phyloP scores from a whole-genome alignment of 192 early-diverging fungal genomes.

The Coemansia sp. region DNA sequence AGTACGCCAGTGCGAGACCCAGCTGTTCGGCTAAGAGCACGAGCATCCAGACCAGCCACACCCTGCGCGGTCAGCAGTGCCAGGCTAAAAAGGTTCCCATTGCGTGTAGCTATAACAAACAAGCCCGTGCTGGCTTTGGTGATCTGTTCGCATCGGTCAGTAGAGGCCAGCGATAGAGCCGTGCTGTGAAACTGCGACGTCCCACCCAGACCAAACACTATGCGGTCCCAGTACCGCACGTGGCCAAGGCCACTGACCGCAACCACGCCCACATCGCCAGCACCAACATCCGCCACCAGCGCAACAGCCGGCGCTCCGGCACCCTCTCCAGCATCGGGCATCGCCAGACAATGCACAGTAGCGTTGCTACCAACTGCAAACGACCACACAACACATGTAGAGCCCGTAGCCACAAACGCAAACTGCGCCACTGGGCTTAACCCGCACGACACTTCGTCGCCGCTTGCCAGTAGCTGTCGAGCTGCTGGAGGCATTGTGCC shows the following conservation, averaged over 20 bases:
- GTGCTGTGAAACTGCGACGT: slow-evolving; percentile 19
- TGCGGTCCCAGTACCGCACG: slow-evolving; percentile 51
- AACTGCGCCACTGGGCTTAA: slow-evolving; percentile 15
- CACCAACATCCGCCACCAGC: slow-evolving; percentile 13
- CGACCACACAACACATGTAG: slow-evolving; percentile 37
- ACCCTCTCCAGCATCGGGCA: slow-evolving; percentile 18
- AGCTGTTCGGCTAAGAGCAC: slow-evolving; percentile 13
- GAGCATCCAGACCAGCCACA: slow-evolving; percentile 13
- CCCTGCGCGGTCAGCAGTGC: slow-evolving; percentile 19
- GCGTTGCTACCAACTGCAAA: slow-evolving; percentile 5
- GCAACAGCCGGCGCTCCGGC: slow-evolving; percentile 21
- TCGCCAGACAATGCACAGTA: slow-evolving; percentile 22
- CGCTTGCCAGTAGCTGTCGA: slow-evolving; percentile 3
- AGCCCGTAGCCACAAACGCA: slow-evolving; percentile 35
- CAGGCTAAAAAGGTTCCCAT: slow-evolving; percentile 32
- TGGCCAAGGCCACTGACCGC: slow-evolving; percentile 30
- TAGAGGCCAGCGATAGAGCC: slow-evolving; percentile 4
- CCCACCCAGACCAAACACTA: slow-evolving; percentile 51
- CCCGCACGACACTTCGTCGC: slow-evolving; percentile 13
- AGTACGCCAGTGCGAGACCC: slow-evolving; percentile 25
- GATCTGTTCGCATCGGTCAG: slow-evolving; percentile 23
- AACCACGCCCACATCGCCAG: slow-evolving; percentile 38
- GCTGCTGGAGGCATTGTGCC: slow-evolving; percentile 23
- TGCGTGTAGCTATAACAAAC: slow-evolving; percentile 30
- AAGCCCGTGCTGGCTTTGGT: slow-evolving; percentile 16